Percentiles rank a stretch among this genome's conserved stretches.
These are phyloP conservation scores for Nakaseomyces uthaithaninus DNA, from an alignment of 1,139 yeast genomes.

Conservation along the genomic window DNA sequence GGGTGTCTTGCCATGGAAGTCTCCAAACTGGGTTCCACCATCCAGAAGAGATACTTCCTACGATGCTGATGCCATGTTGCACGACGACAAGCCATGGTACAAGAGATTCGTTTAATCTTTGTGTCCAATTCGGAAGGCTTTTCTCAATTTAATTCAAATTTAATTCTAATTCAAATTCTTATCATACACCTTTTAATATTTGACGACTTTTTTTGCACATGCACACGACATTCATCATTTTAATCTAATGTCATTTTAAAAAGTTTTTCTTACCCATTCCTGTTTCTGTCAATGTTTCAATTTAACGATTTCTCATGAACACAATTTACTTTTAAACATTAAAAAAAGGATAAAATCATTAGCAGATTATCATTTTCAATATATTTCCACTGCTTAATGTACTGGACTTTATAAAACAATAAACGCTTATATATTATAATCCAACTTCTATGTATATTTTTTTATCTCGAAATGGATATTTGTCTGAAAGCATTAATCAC, in stretches of 20 bases:
- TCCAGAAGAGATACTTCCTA: constrained; percentile 31
- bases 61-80: constrained; percentile 20
- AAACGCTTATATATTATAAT: neutral
- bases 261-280: constrained; percentile 3
- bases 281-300: constrained; percentile 5
- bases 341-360: constrained; percentile 1
- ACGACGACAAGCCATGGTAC: constrained; percentile 24
- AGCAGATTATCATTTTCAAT: neutral
- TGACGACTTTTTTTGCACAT: neutral
- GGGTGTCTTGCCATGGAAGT: constrained; percentile 41
- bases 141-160: constrained; percentile 1
- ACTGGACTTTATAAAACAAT: too few species aligned
- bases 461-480: too few species aligned
- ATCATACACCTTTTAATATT: neutral
- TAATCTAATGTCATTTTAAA: neutral
- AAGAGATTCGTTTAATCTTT: constrained; percentile 22
- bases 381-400: neutral
- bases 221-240: too few species aligned
- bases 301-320: constrained; percentile 6
- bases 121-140: neutral
- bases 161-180: constrained; percentile 5
- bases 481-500: too few species aligned
- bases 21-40: constrained; percentile 32
- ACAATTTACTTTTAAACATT: constrained; percentile 3
- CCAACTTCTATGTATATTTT: too few species aligned